Base-by-base conservation (phyloP, 768 basidiomycete genomes). In the Erythrobasidium yunnanense region DNA sequence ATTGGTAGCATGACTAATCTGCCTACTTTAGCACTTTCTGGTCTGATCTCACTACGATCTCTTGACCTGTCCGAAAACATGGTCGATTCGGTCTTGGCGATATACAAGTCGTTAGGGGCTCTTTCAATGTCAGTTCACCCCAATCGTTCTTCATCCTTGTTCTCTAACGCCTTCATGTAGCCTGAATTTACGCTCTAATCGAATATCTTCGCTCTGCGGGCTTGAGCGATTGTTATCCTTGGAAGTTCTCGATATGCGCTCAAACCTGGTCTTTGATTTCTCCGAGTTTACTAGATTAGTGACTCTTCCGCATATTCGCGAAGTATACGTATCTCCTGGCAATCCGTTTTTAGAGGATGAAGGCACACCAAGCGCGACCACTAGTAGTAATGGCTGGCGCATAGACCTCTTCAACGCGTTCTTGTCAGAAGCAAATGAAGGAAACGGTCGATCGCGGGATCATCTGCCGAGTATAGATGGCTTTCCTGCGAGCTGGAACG, bases 51-150 rank as follows among this genome's bases (percentile, higher is more conserved):
- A 69, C 86, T 99, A 56, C 77, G 84, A 58, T 88, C 87, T n/a
- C 85, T 99, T 71, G 92, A 95, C 77, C 83, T 99, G n/a, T 81
- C 88, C 17, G 87, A 92, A 76, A 99, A 99, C 78, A 89, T 99
- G 83, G 90, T 99, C 70, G 90, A 93, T 75, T 91, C 92, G 18
- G 86, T 97, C 18, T 82, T 91, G 2, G 87, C 88, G 29, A 88
- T 95, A 66, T 63, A 63, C 29, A 49, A 25, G 29, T 49, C 60
- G 7, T 30, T 63, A 4, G 32, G 32, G 11, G 60, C 42, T 15
- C 27, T 63, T 2, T 30, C 46, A 8, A 30, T 63, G 60, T 63
- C 18, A 13, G 60, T 17, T n/a, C 11, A 8, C 38, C 20, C 18
- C 6, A 6, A 11, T 58, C 18, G 15, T 15, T 5, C 33, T 25